Evolutionary conservation across 106 monocot genomes (phyloP).

Genomic region (Iris macrosiphon): DNA sequence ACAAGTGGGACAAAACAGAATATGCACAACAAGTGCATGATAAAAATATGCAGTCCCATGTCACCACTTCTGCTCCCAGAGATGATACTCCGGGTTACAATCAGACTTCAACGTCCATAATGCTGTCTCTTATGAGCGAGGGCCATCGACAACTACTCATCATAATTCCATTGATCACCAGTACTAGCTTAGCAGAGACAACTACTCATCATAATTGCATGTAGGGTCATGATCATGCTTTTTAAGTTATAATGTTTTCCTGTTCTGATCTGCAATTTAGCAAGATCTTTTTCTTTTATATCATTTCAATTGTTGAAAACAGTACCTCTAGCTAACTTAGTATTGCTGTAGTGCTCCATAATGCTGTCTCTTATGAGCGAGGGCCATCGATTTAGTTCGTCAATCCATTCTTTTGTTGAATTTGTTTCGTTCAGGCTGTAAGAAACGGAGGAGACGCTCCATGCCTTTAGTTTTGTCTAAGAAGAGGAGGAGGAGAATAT

Average conservation of each 20-base stretch:
- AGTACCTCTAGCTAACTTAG: neutral
- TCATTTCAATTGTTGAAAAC: neutral
- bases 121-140: constrained; percentile 1
- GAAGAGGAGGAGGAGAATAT: constrained; percentile 62
- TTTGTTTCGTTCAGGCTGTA: constrained; percentile 32
- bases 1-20: too few species aligned
- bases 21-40: too few species aligned
- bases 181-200: too few species aligned
- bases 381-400: too few species aligned
- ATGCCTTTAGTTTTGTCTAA: constrained; percentile 40
- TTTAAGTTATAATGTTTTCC: neutral
- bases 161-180: too few species aligned
- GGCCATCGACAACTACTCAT: too few species aligned
- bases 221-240: too few species aligned
- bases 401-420: neutral
- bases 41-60: too few species aligned
- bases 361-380: constrained; percentile 1
- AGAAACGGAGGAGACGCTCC: constrained; percentile 53
- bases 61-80: too few species aligned
- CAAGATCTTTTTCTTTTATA: neutral
- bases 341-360: neutral
- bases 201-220: too few species aligned
- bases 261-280: neutral
- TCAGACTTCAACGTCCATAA: too few species aligned
- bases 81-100: too few species aligned